Evolutionary conservation across 495 filamentous ascomycete species (phyloP), one percentile per base, ranked within the genome.

Genomic region (Xylaria grammica): DNA sequence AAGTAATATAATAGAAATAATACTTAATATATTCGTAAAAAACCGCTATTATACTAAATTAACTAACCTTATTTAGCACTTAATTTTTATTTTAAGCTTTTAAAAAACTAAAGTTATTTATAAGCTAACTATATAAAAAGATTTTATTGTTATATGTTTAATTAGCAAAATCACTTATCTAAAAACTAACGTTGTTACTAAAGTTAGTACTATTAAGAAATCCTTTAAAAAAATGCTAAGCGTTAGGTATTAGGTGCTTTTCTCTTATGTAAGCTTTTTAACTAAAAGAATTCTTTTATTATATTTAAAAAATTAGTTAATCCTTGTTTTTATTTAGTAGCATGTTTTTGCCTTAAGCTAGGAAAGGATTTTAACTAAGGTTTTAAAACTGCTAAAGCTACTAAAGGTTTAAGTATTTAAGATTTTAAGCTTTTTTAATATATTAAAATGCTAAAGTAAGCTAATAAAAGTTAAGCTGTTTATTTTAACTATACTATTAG

Each of bases 271-370:
- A 30, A 53, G 2, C 5, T n/a, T 53, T 53, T 30, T 30, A 53
- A 34, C 32, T 29, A 30, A 53, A 53, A n/a, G n/a, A 13, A 8
- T 53, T 53, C 32, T 30, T 53, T 30, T 53, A 34, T 34, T 53
- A 53, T 32, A 30, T 27, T 50, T 27, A 27, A 27, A 50, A 11
- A 27, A 1, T 26, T 50, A 50, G 13, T 10, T 26, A n/a, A n/a
- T n/a, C n/a, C n/a, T n/a, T n/a, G n/a, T n/a, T n/a, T n/a, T n/a
- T n/a, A n/a, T n/a, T n/a, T n/a, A n/a, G n/a, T n/a, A n/a, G n/a
- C n/a, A n/a, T n/a, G n/a, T n/a, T n/a, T n/a, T n/a, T n/a, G n/a
- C n/a, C n/a, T 50, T 50, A 50, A 27, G 1, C 17, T 19, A 49
- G 22, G 9, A 49, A 49, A 26, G 2, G 2, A 22, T 50, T 11